Conservation (phyloP, 176 grass and related monocot genomes). For the Carex littledalei region DNA sequence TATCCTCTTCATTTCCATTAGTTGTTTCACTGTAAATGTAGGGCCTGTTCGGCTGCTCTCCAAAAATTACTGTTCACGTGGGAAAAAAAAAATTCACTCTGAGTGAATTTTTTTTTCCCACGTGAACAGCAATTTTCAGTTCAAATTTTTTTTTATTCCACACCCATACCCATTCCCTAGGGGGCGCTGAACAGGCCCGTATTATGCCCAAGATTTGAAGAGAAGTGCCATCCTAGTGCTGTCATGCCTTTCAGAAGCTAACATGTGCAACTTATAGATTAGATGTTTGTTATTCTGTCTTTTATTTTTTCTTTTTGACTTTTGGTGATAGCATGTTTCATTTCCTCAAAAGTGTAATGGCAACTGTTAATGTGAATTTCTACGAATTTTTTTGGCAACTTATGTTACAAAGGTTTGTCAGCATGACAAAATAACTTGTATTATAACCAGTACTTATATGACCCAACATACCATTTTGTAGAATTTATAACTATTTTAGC, state of each 20-base stretch:
- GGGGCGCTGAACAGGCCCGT: accelerated
- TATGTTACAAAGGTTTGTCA: not conserved
- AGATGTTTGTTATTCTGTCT: not conserved
- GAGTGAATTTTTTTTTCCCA: too few relatives aligned
- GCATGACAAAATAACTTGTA: not conserved
- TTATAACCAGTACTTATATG: not conserved
- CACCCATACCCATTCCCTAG: too few relatives aligned
- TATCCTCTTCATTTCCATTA: too few relatives aligned
- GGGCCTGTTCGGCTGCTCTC: too few relatives aligned
- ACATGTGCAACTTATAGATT: constrained; percentile 3
- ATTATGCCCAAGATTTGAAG: too few relatives aligned
- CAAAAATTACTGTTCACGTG: too few relatives aligned
- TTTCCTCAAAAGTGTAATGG: not conserved
- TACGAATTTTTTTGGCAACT: not conserved
- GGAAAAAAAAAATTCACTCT: too few relatives aligned
- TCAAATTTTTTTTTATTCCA: too few relatives aligned
- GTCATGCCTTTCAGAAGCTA: constrained; percentile 13
- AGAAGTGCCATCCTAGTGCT: too few relatives aligned
- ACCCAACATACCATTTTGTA: not conserved
- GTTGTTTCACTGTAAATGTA: too few relatives aligned
- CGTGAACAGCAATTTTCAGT: accelerated
- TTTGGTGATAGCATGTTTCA: too few relatives aligned
- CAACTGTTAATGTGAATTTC: not conserved
- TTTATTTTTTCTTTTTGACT: not conserved
- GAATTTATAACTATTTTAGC: not conserved